Percentiles rank a stretch among this genome's conserved stretches.
phyloP scores from a whole-genome alignment of 108 stramenopile genomes.

The Tribonema minus region DNA sequence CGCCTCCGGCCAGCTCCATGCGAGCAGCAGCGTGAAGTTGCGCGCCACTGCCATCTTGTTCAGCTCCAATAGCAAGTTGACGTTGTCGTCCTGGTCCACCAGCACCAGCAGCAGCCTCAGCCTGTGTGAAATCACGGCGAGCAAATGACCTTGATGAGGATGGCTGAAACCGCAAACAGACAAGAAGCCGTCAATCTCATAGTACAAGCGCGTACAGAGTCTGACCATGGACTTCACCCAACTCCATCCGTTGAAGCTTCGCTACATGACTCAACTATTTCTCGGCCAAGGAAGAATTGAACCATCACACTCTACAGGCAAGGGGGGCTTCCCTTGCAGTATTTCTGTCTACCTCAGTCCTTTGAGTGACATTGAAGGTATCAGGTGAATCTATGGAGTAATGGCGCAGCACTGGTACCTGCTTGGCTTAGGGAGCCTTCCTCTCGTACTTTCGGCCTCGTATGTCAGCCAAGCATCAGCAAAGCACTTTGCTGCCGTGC shows the following conservation, averaged over 20 bases:
- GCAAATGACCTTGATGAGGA: neutral
- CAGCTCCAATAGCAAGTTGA: constrained; percentile 62
- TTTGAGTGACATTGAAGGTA: no score
- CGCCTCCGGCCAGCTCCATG: constrained; percentile 75
- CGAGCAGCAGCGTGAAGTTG: constrained; percentile 71
- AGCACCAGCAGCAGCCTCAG: constrained; percentile 71
- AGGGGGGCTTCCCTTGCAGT: no score
- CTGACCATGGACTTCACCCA: neutral
- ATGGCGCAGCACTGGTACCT: no score
- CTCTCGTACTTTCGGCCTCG: no score
- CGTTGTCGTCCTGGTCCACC: constrained; percentile 82
- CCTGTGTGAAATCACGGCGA: neutral
- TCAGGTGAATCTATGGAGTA: no score
- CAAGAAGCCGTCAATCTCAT: neutral
- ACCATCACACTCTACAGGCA: no score
- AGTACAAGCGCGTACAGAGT: neutral
- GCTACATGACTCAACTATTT: no score
- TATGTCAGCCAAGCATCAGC: neutral
- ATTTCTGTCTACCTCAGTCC: no score
- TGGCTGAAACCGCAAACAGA: neutral
- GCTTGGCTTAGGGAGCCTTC: no score
- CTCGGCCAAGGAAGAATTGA: no score
- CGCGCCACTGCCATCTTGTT: constrained; percentile 69
- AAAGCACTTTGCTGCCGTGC: no score
- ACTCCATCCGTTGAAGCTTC: no score